Conservation (phyloP, 2,329 filamentous ascomycete species). For the Fusarium foetens region DNA sequence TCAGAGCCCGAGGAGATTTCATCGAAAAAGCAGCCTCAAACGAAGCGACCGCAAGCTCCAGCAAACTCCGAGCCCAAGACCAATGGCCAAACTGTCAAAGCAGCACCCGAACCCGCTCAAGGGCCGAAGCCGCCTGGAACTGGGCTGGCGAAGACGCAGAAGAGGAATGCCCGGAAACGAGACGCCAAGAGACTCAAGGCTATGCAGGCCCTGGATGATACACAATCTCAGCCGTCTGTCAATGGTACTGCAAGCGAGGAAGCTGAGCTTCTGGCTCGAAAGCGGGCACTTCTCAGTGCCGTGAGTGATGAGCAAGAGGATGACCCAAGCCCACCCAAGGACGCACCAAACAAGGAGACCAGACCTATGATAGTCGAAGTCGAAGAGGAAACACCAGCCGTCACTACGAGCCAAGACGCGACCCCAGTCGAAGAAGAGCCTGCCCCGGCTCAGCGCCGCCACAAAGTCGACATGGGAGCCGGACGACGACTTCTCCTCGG, state of each 20-base stretch:
- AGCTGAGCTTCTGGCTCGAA: slow-evolving; percentile 52
- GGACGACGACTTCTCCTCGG: slow-evolving; percentile 76
- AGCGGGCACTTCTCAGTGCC: slow-evolving; percentile 53
- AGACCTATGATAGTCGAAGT: slow-evolving; percentile 3
- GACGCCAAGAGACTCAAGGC: slow-evolving; percentile 46
- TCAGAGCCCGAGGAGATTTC: slow-evolving; percentile 52
- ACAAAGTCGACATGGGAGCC: slow-evolving; percentile 62
- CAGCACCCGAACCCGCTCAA: slow-evolving; percentile 3
- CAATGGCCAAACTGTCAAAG: background rate
- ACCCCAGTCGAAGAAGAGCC: slow-evolving; percentile 15
- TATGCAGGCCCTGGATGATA: slow-evolving; percentile 11
- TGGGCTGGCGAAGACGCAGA: slow-evolving; percentile 58
- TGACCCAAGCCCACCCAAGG: background rate
- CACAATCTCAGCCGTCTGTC: slow-evolving; percentile 33
- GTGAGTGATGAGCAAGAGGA: slow-evolving; percentile 36
- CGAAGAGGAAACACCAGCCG: slow-evolving; percentile 1
- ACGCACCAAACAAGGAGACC: background rate
- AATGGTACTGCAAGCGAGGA: slow-evolving; percentile 22
- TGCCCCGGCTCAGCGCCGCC: slow-evolving; percentile 25
- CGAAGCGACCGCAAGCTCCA: background rate
- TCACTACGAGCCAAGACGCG: slow-evolving; percentile 1
- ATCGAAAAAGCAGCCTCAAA: slow-evolving; percentile 43
- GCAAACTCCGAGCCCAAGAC: background rate
- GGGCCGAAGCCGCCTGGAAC: slow-evolving; percentile 46
- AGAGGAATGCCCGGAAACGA: slow-evolving; percentile 62